These are phyloP conservation scores for Stachybotrys chartarum DNA, from an alignment of 2,329 filamentous ascomycete species.

Conservation along the genomic window DNA sequence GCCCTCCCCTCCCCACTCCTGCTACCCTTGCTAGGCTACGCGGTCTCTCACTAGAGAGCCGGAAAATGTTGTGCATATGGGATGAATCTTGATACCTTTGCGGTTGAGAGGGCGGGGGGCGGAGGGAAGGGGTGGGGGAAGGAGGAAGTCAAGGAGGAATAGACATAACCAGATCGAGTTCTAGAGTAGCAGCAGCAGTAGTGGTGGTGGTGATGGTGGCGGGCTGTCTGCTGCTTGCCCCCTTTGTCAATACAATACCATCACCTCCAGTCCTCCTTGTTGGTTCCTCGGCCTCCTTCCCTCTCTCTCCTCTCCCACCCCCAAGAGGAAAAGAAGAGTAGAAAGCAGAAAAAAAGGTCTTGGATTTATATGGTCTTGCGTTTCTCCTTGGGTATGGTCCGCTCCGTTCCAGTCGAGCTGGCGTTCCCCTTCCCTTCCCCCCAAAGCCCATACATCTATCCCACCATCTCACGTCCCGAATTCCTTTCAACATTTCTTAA, in stretches of 20 bases:
- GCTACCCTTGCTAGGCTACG: slow-evolving; percentile 3
- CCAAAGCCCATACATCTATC: slow-evolving; percentile 30
- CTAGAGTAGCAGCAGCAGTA: not conserved
- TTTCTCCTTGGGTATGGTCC: slow-evolving; percentile 18
- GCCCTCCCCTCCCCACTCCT: slow-evolving; percentile 11
- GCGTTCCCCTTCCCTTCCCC: slow-evolving; percentile 17
- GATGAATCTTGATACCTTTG: slow-evolving; percentile 22
- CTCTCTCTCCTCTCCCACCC: slow-evolving; percentile 19
- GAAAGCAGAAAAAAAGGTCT: too few species aligned
- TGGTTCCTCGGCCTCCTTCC: not conserved
- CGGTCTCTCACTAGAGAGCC: slow-evolving; percentile 4
- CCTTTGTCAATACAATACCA: slow-evolving; percentile 25
- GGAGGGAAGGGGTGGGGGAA: slow-evolving; percentile 6
- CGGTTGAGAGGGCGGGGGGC: slow-evolving; percentile 19
- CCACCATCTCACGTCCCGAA: slow-evolving; percentile 35
- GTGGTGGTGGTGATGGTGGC: too few species aligned
- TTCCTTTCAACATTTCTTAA: slow-evolving; percentile 35
- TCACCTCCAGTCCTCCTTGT: not conserved
- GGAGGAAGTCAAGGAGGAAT: not conserved
- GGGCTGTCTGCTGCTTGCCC: slow-evolving; percentile 7
- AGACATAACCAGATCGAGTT: not conserved
- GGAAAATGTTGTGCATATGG: slow-evolving; percentile 17
- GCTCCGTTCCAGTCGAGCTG: slow-evolving; percentile 29
- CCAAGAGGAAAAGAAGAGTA: too few species aligned
- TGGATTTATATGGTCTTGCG: slow-evolving; percentile 28